A percentile compares a stretch with the other conserved stretches of the same genome.
Conservation (phyloP, 345 rosid genomes). For the Euphorbia peplus region DNA sequence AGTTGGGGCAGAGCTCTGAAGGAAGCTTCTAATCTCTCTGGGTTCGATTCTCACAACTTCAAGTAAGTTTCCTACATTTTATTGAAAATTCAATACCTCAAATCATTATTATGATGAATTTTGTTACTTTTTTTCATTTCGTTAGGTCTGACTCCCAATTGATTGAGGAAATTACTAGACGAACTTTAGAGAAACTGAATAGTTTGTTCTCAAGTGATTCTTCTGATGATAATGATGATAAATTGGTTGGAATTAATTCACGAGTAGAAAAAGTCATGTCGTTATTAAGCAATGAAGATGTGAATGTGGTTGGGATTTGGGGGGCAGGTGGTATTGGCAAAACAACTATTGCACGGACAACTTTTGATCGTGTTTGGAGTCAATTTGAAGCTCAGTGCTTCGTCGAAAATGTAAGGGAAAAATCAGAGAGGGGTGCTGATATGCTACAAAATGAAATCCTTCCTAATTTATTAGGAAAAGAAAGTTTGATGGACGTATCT, state of each 20-base stretch:
- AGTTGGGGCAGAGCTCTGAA: neutral
- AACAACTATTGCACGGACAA: neutral
- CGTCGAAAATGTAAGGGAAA: neutral
- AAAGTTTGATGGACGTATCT: neutral
- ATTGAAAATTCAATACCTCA: no score
- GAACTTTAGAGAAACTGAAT: neutral
- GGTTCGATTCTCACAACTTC: neutral
- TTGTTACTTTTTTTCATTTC: neutral
- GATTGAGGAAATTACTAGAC: neutral
- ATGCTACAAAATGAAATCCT: neutral
- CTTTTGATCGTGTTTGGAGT: neutral
- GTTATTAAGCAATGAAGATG: neutral
- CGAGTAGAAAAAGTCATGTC: neutral
- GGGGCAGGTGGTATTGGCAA: constrained; percentile 5
- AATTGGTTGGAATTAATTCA: constrained; percentile 4
- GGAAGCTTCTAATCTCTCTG: neutral
- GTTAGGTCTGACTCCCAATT: neutral
- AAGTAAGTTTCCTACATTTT: neutral
- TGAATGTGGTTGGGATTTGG: constrained; percentile 1
- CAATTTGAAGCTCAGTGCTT: neutral
- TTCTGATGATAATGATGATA: neutral
- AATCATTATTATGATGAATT: neutral
- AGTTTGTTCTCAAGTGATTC: neutral
- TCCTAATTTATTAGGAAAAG: neutral
- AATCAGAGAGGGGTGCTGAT: neutral